These are phyloP conservation scores for Serendipita sp. DNA, from an alignment of 768 basidiomycete genomes.

Conservation along the genomic window DNA sequence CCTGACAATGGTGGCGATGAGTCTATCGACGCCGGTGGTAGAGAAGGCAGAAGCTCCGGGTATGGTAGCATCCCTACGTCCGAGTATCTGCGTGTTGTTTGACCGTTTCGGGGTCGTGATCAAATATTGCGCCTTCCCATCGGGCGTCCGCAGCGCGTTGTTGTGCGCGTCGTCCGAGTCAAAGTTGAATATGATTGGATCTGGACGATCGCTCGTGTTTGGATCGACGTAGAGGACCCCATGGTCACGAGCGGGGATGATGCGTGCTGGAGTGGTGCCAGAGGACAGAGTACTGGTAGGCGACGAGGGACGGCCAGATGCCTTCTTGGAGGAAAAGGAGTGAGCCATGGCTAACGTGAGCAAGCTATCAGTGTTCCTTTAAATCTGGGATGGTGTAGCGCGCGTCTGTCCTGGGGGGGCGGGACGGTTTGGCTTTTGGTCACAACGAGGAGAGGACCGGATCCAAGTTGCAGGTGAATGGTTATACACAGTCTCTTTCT, in stretches of 20 bases:
- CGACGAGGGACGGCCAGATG: background rate
- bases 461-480: too few relatives aligned
- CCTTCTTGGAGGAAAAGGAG: background rate
- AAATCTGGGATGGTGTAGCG: too few relatives aligned
- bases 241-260: background rate
- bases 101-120: background rate
- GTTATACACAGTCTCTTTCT: too few relatives aligned
- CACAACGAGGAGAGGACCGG: too few relatives aligned
- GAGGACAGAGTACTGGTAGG: background rate
- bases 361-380: too few relatives aligned
- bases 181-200: background rate
- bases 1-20: background rate
- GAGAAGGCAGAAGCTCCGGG: background rate
- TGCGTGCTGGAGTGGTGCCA: background rate
- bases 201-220: background rate
- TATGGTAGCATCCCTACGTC: background rate
- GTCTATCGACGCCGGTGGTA: background rate
- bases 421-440: too few relatives aligned
- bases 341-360: background rate
- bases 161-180: background rate
- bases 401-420: too few relatives aligned
- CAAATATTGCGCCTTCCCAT: background rate
- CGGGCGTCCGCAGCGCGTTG: background rate
- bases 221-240: background rate
- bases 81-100: background rate